Conservation (phyloP, 2,329 filamentous ascomycete species). For the Colletotrichum paranaense region DNA sequence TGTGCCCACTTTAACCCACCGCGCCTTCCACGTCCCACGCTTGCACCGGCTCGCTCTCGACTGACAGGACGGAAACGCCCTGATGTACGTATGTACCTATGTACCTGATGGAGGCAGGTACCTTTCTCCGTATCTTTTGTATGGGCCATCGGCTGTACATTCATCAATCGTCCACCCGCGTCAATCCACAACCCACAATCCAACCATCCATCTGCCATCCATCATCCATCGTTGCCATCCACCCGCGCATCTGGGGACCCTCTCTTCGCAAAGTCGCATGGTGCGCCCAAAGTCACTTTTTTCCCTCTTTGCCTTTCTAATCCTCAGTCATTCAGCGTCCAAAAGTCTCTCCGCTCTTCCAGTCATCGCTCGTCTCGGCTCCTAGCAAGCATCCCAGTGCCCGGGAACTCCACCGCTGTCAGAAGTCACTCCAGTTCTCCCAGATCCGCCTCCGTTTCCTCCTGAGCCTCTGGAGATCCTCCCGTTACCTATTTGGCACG, state of each 20-base stretch:
- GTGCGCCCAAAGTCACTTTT: background rate
- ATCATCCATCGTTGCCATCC: background rate
- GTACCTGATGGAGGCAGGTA: too few species aligned
- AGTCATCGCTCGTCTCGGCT: background rate
- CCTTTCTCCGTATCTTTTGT: too few species aligned
- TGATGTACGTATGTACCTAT: background rate
- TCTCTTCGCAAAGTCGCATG: background rate
- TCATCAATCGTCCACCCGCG: background rate
- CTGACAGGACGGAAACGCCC: background rate
- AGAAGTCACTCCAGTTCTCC: background rate
- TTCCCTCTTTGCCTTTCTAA: background rate
- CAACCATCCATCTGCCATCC: background rate
- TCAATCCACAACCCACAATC: background rate
- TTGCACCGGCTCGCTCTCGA: background rate
- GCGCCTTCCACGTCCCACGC: background rate
- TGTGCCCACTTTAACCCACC: background rate
- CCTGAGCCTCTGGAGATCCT: background rate
- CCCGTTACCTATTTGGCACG: conserved; percentile 1
- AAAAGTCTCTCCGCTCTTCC: background rate
- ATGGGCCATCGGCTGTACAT: background rate
- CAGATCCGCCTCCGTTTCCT: background rate
- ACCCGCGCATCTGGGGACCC: background rate
- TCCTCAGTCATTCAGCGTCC: background rate
- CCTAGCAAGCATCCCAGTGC: background rate
- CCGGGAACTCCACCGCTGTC: background rate